These are phyloP conservation scores for Pichia sp. DNA, from an alignment of 1,139 yeast genomes.

Conservation along the genomic window DNA sequence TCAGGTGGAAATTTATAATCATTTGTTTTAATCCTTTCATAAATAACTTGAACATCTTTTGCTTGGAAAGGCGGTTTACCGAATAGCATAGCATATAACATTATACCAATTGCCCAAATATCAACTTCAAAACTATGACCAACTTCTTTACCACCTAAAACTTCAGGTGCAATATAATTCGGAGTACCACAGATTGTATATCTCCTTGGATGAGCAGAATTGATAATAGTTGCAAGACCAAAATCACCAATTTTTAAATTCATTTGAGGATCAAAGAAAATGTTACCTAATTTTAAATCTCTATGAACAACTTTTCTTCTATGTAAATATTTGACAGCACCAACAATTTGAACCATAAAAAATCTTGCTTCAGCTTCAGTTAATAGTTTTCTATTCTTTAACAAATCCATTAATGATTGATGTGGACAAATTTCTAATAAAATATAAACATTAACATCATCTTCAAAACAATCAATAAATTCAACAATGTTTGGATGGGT, in stretches of 20 bases:
- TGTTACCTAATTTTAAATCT: conserved; percentile 90
- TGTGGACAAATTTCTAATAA: conserved; percentile 91
- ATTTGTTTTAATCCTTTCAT: conserved; percentile 81
- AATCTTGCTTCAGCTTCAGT: conserved; percentile 89
- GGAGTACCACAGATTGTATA: conserved; percentile 98
- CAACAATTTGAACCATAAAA: conserved; percentile 87
- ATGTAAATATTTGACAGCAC: conserved; percentile 90
- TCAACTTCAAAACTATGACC: conserved; percentile 96
- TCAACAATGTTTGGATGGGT: conserved; percentile 85
- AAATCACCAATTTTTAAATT: conserved; percentile 93
- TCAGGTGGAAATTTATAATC: conserved; percentile 80
- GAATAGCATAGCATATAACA: conserved; percentile 82
- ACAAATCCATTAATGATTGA: conserved; percentile 86
- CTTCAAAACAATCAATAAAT: conserved; percentile 92
- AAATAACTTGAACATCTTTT: conserved; percentile 87
- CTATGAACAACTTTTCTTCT: conserved; percentile 91
- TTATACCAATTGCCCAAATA: conserved; percentile 95
- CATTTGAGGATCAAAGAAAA: conserved; percentile 88
- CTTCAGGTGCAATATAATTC: conserved; percentile 96
- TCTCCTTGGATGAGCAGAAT: conserved; percentile 60
- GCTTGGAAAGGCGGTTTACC: conserved; percentile 98
- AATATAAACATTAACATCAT: conserved; percentile 87
- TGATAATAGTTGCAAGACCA: conserved; percentile 88
- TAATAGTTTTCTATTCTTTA: conserved; percentile 73
- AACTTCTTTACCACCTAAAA: conserved; percentile 75